A percentile compares a stretch with the other conserved stretches of the same genome.
Evolutionary conservation across 2,329 filamentous ascomycete genomes (phyloP).

Genomic region (Sporothrix pseudoabietina): DNA sequence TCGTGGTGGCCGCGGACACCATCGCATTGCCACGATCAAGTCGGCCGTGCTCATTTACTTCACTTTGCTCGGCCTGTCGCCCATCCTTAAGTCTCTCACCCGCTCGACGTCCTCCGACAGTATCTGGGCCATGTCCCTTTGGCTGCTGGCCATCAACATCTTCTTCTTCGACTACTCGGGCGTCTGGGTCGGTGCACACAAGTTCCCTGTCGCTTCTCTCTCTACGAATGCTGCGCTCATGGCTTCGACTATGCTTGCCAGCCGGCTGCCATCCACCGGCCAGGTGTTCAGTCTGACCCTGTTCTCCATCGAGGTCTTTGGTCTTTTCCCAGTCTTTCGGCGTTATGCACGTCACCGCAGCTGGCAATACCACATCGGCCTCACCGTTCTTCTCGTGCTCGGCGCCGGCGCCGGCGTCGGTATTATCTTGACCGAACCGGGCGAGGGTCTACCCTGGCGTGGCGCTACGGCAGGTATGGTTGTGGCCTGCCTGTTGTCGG

Average conservation of each 20-base stretch:
- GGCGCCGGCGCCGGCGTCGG: slow-evolving; percentile 79
- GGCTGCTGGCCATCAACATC: slow-evolving; percentile 91
- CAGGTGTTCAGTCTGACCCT: slow-evolving; percentile 94
- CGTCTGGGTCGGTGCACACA: slow-evolving; percentile 52
- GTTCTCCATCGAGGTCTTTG: slow-evolving; percentile 97
- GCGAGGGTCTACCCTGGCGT: slow-evolving; percentile 54
- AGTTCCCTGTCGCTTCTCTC: slow-evolving; percentile 68
- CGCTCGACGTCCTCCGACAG: slow-evolving; percentile 88
- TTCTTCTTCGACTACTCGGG: slow-evolving; percentile 97
- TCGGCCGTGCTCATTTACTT: slow-evolving; percentile 92
- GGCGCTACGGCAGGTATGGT: slow-evolving; percentile 70
- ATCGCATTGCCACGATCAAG: slow-evolving; percentile 78
- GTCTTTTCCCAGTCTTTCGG: slow-evolving; percentile 96
- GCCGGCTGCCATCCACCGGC: slow-evolving; percentile 82
- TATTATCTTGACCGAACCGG: slow-evolving; percentile 55
- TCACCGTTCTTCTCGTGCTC: slow-evolving; percentile 76
- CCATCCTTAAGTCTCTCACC: slow-evolving; percentile 96
- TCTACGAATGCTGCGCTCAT: slow-evolving; percentile 96
- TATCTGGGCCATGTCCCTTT: slow-evolving; percentile 96
- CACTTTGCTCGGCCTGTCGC: slow-evolving; percentile 85
- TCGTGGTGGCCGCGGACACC: slow-evolving; percentile 49
- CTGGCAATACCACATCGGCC: slow-evolving; percentile 75
- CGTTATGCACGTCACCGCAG: slow-evolving; percentile 80
- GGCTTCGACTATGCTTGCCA: slow-evolving; percentile 92
- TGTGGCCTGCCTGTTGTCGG: slow-evolving; percentile 72